phyloP scores from a whole-genome alignment of 1,284 basidiomycete genomes.

The Phlebopus sp. region DNA sequence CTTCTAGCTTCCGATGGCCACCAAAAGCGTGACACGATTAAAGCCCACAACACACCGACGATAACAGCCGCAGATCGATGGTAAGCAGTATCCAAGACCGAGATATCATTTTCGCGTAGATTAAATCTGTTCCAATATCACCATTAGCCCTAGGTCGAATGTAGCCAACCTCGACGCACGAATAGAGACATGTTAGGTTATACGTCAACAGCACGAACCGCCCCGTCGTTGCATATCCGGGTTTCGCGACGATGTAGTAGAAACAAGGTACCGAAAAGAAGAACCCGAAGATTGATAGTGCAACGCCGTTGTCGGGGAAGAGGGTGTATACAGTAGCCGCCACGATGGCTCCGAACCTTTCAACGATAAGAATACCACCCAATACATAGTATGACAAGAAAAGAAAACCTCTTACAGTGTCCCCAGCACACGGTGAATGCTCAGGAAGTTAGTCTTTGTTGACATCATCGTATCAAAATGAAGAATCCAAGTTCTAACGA shows the following conservation, averaged over 20 bases:
- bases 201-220: conserved; percentile 89
- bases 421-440: conserved; percentile 75
- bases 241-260: conserved; percentile 82
- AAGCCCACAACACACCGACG: conserved; percentile 86
- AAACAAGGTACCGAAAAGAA: conserved; percentile 94
- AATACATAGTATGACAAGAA: not conserved
- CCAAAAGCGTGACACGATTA: conserved; percentile 84
- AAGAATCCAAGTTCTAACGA: conserved; percentile 1
- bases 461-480: conserved; percentile 8
- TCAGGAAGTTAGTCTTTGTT: conserved; percentile 77
- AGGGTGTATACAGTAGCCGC: conserved; percentile 71
- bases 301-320: conserved; percentile 74
- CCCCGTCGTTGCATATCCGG: conserved; percentile 75
- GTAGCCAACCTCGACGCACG: conserved; percentile 42
- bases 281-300: conserved; percentile 82
- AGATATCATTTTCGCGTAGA: conserved; percentile 64
- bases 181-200: conserved; percentile 88
- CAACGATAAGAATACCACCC: too few relatives aligned
- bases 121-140: conserved; percentile 66
- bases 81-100: conserved; percentile 71
- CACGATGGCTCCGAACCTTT: conserved; percentile 74
- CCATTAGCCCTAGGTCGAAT: conserved; percentile 1
- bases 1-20: conserved; percentile 93
- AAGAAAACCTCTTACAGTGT: conserved; percentile 60
- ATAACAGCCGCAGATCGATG: conserved; percentile 82